Conservation (phyloP, 163 green algal genomes). For the Chloroidium sp. region DNA sequence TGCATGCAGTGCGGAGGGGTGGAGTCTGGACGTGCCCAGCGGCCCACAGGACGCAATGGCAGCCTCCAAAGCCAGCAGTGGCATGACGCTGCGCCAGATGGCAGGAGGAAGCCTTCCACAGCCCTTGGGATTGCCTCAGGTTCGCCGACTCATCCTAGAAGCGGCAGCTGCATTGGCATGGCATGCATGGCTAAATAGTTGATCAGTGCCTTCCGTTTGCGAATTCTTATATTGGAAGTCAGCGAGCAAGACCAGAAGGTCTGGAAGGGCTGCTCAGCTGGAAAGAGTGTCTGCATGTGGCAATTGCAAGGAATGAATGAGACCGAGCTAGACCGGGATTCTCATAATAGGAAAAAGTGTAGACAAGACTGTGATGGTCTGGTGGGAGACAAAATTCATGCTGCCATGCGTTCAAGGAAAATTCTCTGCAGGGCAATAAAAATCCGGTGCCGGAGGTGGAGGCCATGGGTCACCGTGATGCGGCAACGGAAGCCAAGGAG, state of each 20-base stretch:
- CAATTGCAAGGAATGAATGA: too few relatives aligned
- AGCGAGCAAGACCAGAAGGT: background rate
- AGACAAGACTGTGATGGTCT: too few relatives aligned
- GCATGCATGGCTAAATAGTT: background rate
- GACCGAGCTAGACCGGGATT: too few relatives aligned
- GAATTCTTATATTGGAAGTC: background rate
- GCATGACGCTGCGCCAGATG: slow-evolving; percentile 17
- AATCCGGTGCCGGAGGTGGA: background rate
- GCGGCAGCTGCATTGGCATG: background rate
- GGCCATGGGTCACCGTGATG: slow-evolving; percentile 22
- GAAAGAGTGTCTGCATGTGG: background rate
- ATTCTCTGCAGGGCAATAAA: background rate
- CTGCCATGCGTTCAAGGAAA: slow-evolving; percentile 9
- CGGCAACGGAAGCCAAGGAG: slow-evolving; percentile 30
- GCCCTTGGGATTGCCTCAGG: background rate
- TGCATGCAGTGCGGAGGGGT: background rate
- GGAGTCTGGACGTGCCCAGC: background rate
- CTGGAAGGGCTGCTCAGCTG: slow-evolving; percentile 1
- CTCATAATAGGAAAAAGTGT: too few relatives aligned
- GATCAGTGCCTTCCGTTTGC: background rate
- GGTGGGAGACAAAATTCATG: too few relatives aligned
- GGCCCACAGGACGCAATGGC: slow-evolving; percentile 13
- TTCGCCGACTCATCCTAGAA: background rate
- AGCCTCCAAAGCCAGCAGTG: slow-evolving; percentile 17
- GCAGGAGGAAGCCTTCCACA: background rate